phyloP scores from a whole-genome alignment of 2,329 filamentous ascomycete genomes.

The Ambrosiella beaveri region DNA sequence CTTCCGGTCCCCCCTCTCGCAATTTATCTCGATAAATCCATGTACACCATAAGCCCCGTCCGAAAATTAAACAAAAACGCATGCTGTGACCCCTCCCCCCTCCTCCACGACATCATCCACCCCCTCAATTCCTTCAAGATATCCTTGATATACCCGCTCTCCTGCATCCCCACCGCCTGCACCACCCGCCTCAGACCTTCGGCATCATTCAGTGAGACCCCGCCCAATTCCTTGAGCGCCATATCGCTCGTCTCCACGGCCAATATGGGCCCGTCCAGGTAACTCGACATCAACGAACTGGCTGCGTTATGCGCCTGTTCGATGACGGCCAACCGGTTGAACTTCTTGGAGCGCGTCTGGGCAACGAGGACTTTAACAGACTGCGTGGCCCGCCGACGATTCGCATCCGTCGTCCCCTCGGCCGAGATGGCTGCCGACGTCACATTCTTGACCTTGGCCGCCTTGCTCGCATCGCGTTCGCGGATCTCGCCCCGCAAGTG shows the following conservation, averaged over 20 bases:
- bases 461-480: slow-evolving; percentile 51
- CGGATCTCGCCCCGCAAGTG: slow-evolving; percentile 73
- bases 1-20: no score
- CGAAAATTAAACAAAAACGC: slow-evolving; percentile 87
- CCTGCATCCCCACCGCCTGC: slow-evolving; percentile 62
- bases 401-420: background rate
- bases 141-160: slow-evolving; percentile 49
- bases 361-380: slow-evolving; percentile 75
- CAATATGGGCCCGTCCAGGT: slow-evolving; percentile 61
- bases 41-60: slow-evolving; percentile 68
- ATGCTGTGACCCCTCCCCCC: slow-evolving; percentile 40
- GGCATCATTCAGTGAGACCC: slow-evolving; percentile 57
- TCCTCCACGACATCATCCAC: slow-evolving; percentile 43
- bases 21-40: slow-evolving; percentile 40
- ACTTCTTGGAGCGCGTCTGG: slow-evolving; percentile 76
- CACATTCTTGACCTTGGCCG: slow-evolving; percentile 23
- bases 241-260: slow-evolving; percentile 80
- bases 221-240: slow-evolving; percentile 57
- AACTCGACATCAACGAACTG: slow-evolving; percentile 48
- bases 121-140: slow-evolving; percentile 57
- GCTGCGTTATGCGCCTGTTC: slow-evolving; percentile 51
- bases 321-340: slow-evolving; percentile 71
- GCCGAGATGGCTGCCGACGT: background rate
- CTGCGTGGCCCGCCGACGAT: slow-evolving; percentile 30
- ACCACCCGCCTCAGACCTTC: slow-evolving; percentile 74